These are phyloP conservation scores for Simplicillium aogashimaense DNA, from an alignment of 2,329 filamentous ascomycete genomes.

Conservation along the genomic window DNA sequence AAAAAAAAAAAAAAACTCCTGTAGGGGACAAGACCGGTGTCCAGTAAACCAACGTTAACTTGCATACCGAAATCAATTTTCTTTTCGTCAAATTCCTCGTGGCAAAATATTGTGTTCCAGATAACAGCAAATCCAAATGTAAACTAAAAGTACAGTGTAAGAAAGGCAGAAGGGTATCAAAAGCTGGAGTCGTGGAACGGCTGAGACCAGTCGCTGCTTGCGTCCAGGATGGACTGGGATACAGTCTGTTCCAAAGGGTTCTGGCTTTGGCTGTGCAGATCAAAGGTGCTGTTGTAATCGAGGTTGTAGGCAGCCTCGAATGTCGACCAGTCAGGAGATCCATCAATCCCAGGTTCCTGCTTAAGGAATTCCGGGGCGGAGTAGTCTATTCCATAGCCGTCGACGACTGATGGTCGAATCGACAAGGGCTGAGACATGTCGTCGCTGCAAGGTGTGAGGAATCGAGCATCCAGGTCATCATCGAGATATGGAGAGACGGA, in stretches of 20 bases:
- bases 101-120: no score
- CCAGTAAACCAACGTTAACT: slow-evolving; percentile 1
- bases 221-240: slow-evolving; percentile 15
- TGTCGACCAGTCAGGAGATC: slow-evolving; percentile 25
- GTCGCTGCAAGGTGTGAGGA: slow-evolving; percentile 47
- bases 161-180: slow-evolving; percentile 16
- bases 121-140: neutral
- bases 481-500: slow-evolving; percentile 27
- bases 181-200: slow-evolving; percentile 19
- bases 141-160: neutral
- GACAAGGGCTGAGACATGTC: slow-evolving; percentile 24
- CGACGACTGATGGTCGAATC: slow-evolving; percentile 17
- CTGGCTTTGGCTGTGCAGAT: slow-evolving; percentile 18
- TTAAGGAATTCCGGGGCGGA: slow-evolving; percentile 15
- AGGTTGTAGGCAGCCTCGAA: slow-evolving; percentile 30
- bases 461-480: slow-evolving; percentile 25
- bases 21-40: slow-evolving; percentile 1
- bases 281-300: slow-evolving; percentile 17
- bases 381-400: slow-evolving; percentile 7
- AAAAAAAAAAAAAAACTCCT: slow-evolving; percentile 1
- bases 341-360: slow-evolving; percentile 16
- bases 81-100: neutral
- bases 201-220: slow-evolving; percentile 18
- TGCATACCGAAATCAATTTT: slow-evolving; percentile 3
- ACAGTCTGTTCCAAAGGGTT: slow-evolving; percentile 13